Evolutionary conservation across 1,139 yeast genomes (phyloP).

Genomic region (Magnusiomyces paraingens): DNA sequence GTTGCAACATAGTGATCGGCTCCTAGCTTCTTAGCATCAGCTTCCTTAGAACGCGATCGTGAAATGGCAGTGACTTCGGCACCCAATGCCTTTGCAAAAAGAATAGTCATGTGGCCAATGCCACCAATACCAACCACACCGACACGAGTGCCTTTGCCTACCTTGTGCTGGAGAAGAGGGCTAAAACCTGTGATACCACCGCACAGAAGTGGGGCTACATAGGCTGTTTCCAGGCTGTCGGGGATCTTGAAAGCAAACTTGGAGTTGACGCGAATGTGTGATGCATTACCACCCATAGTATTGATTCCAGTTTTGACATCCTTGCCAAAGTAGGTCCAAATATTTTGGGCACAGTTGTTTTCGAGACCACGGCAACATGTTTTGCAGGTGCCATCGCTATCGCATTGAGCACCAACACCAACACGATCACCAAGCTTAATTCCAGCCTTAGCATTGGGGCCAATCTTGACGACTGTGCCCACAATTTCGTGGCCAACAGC

Average conservation of each 20-base stretch:
- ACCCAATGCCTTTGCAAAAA: conserved; percentile 48
- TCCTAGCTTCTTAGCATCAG: conserved; percentile 42
- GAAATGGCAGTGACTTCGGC: conserved; percentile 47
- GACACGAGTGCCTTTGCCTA: conserved; percentile 43
- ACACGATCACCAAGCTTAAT: conserved; percentile 54
- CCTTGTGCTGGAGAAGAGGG: conserved; percentile 48
- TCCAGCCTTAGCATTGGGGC: conserved; percentile 29
- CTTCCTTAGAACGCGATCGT: conserved; percentile 40
- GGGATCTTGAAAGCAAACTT: conserved; percentile 53
- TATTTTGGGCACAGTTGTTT: conserved; percentile 43
- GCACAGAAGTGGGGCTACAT: conserved; percentile 61
- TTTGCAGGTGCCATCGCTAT: conserved; percentile 44
- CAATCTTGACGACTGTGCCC: conserved; percentile 49
- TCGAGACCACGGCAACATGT: conserved; percentile 44
- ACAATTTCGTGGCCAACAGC: conserved; percentile 50
- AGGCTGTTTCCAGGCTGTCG: conserved; percentile 39
- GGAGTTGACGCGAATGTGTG: conserved; percentile 49
- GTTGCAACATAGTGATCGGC: conserved; percentile 42
- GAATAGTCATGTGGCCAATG: conserved; percentile 50
- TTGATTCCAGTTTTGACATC: conserved; percentile 22
- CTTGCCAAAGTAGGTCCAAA: conserved; percentile 38
- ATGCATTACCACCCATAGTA: conserved; percentile 57
- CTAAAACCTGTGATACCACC: conserved; percentile 60
- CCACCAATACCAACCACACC: conserved; percentile 54
- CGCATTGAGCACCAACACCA: conserved; percentile 53